These are phyloP conservation scores for Penicillium longicatenatum DNA, from an alignment of 495 filamentous ascomycete genomes.

Conservation along the genomic window DNA sequence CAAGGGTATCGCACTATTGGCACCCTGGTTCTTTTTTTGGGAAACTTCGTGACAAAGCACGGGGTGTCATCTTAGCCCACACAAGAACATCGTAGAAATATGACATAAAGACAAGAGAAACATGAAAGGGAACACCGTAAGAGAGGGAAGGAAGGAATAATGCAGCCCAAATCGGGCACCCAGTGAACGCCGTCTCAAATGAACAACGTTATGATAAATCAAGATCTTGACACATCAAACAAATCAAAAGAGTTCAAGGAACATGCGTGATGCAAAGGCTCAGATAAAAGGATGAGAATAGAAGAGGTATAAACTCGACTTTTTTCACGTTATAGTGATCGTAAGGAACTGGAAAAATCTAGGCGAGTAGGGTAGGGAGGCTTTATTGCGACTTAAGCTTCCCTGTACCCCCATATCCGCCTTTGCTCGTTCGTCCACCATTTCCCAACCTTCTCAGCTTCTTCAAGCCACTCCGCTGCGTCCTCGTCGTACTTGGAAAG, in stretches of 20 bases:
- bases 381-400: slow-evolving; percentile 9
- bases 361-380: too few relatives aligned
- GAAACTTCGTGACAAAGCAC: too few relatives aligned
- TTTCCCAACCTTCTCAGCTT: slow-evolving; percentile 39
- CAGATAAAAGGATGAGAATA: background rate
- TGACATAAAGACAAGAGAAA: too few relatives aligned
- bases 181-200: background rate
- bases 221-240: background rate
- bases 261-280: background rate
- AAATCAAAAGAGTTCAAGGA: background rate
- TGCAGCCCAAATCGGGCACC: background rate
- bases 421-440: slow-evolving; percentile 45
- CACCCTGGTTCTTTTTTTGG: too few relatives aligned
- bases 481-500: slow-evolving; percentile 32
- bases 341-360: too few relatives aligned
- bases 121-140: too few relatives aligned
- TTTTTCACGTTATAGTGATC: background rate
- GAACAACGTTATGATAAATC: background rate
- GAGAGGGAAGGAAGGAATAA: too few relatives aligned
- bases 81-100: too few relatives aligned
- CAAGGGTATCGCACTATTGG: background rate
- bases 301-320: background rate
- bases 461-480: slow-evolving; percentile 37
- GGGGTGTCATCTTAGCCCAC: too few relatives aligned
- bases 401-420: slow-evolving; percentile 44